Evolutionary conservation across 176 grass and related monocot genomes (phyloP).

Genomic region (Avena atlantica): DNA sequence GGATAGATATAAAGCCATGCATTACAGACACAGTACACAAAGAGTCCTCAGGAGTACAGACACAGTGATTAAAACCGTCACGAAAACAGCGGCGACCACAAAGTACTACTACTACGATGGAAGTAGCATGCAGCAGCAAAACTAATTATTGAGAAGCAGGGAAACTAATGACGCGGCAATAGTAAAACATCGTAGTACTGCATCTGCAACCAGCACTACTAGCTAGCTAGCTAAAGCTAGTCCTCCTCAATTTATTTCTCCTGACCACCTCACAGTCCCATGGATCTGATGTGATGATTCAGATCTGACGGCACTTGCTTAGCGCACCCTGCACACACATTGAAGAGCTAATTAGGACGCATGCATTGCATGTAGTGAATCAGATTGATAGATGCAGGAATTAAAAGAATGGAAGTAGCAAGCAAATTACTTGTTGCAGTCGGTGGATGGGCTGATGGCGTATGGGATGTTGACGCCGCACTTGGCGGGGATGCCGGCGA

Average conservation of each 20-base stretch:
- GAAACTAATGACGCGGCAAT: slow-evolving; percentile 1
- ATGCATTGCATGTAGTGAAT: background rate
- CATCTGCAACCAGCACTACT: background rate
- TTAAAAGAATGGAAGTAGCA: background rate
- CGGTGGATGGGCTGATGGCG: slow-evolving; percentile 43
- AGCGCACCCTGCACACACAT: slow-evolving; percentile 27
- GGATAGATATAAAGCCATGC: background rate
- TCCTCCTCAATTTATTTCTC: slow-evolving; percentile 5
- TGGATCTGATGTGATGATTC: background rate
- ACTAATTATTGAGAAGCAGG: background rate
- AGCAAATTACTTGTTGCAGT: slow-evolving; percentile 47
- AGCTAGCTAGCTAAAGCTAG: background rate
- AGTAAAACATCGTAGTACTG: slow-evolving; percentile 1
- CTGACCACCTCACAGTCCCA: background rate
- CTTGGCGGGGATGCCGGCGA: slow-evolving; percentile 46
- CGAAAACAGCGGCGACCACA: background rate
- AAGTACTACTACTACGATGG: background rate
- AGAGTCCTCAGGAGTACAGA: background rate
- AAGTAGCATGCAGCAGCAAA: background rate
- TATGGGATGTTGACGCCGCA: slow-evolving; percentile 52
- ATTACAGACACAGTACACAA: background rate
- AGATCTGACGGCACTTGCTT: slow-evolving; percentile 5
- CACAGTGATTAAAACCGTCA: background rate
- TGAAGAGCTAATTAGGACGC: background rate
- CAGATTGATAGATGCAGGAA: background rate